These are phyloP conservation scores for Trichocladium uniseriatum DNA, from an alignment of 495 filamentous ascomycete genomes.

Conservation along the genomic window DNA sequence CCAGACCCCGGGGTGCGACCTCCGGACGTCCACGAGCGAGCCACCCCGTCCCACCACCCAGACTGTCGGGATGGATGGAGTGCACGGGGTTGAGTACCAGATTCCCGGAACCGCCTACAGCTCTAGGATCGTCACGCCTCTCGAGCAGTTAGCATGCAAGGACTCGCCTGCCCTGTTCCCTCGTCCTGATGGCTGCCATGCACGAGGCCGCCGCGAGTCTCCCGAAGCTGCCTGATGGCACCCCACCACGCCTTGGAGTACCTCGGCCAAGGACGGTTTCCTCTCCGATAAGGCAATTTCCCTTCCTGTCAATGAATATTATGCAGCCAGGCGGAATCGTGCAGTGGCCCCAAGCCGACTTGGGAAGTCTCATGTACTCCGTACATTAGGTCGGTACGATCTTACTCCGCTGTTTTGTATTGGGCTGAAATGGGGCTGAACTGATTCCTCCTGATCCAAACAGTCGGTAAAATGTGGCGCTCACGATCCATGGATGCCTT, in stretches of 20 bases:
- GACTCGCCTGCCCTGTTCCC: neutral
- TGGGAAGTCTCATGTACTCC: too few relatives aligned
- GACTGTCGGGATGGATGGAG: neutral
- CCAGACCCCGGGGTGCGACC: too few relatives aligned
- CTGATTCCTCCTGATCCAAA: neutral
- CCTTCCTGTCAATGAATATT: constrained; percentile 7
- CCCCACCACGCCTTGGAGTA: too few relatives aligned
- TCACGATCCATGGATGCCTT: neutral
- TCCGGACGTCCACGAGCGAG: too few relatives aligned
- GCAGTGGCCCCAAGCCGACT: too few relatives aligned
- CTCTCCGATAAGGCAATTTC: neutral
- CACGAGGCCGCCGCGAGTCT: neutral
- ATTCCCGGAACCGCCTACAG: neutral
- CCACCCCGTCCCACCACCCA: neutral
- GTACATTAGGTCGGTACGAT: too few relatives aligned
- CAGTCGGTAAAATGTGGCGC: neutral
- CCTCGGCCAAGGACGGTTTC: neutral
- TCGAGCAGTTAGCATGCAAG: neutral
- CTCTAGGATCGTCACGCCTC: constrained; percentile 1
- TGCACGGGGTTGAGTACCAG: neutral
- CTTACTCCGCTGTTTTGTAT: too few relatives aligned
- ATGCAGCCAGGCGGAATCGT: neutral
- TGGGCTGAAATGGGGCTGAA: too few relatives aligned
- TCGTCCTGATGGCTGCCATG: neutral
- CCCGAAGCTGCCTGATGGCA: too few relatives aligned